phyloP scores from a whole-genome alignment of 2,329 filamentous ascomycete genomes.

The Coccinonectria pachysandricola region DNA sequence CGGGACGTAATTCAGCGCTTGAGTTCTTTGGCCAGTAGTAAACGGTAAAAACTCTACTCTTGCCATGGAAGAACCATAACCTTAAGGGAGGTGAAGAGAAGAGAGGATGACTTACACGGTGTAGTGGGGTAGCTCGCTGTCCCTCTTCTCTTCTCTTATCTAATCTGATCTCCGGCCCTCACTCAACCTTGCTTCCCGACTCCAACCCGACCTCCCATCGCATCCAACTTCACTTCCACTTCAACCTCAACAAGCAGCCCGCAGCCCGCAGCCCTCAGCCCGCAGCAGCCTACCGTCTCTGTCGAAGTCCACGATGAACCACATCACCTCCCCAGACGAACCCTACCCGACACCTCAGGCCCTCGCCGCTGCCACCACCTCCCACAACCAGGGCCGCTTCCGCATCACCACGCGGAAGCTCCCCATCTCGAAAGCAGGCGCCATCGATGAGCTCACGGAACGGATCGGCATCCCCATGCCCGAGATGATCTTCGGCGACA shows the following conservation, averaged over 20 bases:
- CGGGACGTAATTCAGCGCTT: too few species aligned
- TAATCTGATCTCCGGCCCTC: too few species aligned
- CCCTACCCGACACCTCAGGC: slow-evolving; percentile 43
- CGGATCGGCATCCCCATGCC: slow-evolving; percentile 78
- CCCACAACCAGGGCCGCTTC: slow-evolving; percentile 55
- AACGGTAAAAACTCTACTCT: too few species aligned
- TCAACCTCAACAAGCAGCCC: not conserved
- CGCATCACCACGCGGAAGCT: slow-evolving; percentile 75
- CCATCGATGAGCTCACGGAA: slow-evolving; percentile 76
- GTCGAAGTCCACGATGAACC: too few species aligned
- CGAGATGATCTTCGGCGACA: slow-evolving; percentile 99
- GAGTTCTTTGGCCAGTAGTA: too few species aligned
- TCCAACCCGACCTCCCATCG: too few species aligned
- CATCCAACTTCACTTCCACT: not conserved
- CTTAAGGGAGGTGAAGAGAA: too few species aligned
- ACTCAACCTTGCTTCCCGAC: too few species aligned
- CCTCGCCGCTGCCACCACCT: slow-evolving; percentile 43
- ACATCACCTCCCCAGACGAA: slow-evolving; percentile 34
- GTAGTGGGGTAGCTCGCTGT: too few species aligned
- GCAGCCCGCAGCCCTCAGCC: not conserved
- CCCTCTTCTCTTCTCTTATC: too few species aligned
- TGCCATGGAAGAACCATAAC: too few species aligned
- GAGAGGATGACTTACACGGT: too few species aligned
- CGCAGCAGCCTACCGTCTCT: slow-evolving; percentile 7
- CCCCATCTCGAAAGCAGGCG: slow-evolving; percentile 84